These are phyloP conservation scores for Calonectria hawksworthii DNA, from an alignment of 2,329 filamentous ascomycete genomes.

Conservation along the genomic window DNA sequence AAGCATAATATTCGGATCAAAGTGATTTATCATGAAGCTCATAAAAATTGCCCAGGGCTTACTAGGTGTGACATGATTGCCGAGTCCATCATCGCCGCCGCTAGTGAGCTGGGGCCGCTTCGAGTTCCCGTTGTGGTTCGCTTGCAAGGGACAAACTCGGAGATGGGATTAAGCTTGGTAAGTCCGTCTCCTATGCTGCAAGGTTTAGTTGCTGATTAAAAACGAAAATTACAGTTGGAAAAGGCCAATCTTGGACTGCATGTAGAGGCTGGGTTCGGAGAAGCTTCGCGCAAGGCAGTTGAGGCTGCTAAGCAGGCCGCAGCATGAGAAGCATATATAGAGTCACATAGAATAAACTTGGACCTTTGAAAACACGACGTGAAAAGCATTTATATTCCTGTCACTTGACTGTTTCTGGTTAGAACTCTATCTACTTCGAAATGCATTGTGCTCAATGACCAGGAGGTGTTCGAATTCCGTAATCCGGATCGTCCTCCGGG, in stretches of 20 bases:
- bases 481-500: background rate
- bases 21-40: background rate
- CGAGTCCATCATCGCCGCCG: conserved; percentile 61
- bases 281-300: conserved; percentile 52
- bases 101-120: conserved; percentile 52
- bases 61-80: conserved; percentile 66
- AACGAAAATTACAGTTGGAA: conserved; percentile 46
- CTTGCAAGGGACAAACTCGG: conserved; percentile 62
- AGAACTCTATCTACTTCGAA: background rate
- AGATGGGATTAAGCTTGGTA: conserved; percentile 56
- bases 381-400: background rate
- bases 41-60: conserved; percentile 54
- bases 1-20: background rate
- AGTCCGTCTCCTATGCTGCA: conserved; percentile 22
- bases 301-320: conserved; percentile 44
- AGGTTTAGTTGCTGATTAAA: background rate
- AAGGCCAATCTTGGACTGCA: conserved; percentile 52
- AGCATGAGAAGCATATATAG: background rate
- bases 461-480: background rate
- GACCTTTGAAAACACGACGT: background rate
- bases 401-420: background rate
- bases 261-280: conserved; percentile 57
- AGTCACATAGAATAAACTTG: background rate
- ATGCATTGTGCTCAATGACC: background rate
- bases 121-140: conserved; percentile 60